Percentiles rank a stretch among this genome's conserved stretches.
These are phyloP conservation scores for Acanthamoeba healyi DNA, from an alignment of 208 protist species.

Conservation along the genomic window DNA sequence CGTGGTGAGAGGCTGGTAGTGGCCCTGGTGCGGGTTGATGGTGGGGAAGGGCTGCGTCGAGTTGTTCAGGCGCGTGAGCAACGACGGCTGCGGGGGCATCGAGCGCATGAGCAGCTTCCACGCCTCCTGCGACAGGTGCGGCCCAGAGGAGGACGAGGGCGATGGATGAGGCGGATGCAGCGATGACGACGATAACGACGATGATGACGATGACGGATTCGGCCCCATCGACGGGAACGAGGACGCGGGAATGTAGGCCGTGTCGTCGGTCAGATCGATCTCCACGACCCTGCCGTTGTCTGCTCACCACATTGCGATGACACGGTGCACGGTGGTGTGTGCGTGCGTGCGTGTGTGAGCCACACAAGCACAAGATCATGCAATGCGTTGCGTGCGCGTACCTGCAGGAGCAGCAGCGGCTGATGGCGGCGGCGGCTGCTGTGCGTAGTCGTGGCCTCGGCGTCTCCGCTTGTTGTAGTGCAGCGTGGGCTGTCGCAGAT, in stretches of 20 bases:
- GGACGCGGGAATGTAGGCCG: not conserved
- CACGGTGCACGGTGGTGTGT: not conserved
- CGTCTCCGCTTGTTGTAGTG: constrained; percentile 23
- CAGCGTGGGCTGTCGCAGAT: not conserved
- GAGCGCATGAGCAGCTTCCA: too few relatives aligned
- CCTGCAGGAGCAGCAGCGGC: too few relatives aligned
- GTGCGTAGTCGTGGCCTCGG: not conserved
- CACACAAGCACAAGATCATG: too few relatives aligned
- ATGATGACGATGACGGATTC: not conserved
- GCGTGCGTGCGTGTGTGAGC: too few relatives aligned
- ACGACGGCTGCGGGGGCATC: too few relatives aligned
- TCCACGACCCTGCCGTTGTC: too few relatives aligned
- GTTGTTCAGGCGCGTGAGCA: too few relatives aligned
- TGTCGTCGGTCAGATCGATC: constrained; percentile 28
- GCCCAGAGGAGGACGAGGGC: not conserved
- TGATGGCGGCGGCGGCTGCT: not conserved
- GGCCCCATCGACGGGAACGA: not conserved
- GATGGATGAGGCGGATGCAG: not conserved
- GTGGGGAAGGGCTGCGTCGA: too few relatives aligned
- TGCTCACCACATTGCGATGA: too few relatives aligned
- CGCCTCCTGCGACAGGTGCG: not conserved
- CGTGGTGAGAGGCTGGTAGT: not conserved
- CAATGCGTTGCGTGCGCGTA: too few relatives aligned
- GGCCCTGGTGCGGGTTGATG: too few relatives aligned
- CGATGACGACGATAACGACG: not conserved